Base-by-base conservation (phyloP, 1,284 basidiomycete species). In the Rhodotorula glutinis region DNA sequence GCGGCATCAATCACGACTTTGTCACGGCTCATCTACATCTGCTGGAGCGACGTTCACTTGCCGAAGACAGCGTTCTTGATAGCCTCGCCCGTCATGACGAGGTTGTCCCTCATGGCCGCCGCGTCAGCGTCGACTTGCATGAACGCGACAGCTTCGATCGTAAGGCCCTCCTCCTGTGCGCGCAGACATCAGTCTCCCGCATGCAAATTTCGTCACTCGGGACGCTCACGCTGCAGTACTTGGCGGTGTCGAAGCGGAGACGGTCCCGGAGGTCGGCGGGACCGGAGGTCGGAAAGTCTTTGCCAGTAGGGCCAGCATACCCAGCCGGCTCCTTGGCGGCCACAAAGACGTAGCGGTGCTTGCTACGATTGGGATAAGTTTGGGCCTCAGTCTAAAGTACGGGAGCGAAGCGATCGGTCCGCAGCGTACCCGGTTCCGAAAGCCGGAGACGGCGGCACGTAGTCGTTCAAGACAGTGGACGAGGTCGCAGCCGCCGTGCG, bases 311-410 rank as follows among this genome's bases (percentile, higher is more conserved):
- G 30, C 59, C 33, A 9, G 53, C 23, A 53, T 68, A 68, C 21
- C 51, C 30, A 2, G 40, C 40, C 1, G 62, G 59, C 33, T 68
- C 66, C 23, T 53, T 53, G 2, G 62, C 62, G 40, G 60, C 44
- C n/a, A 68, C 40, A 46, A 68, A 68, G 17, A 64, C 52, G 56
- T 68, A 68, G 38, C 66, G 62, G 59, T 68, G 66, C 29, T 63
- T 61, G 10, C 66, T 63, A 43, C 29, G 29, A 9, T 17, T 33
- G 23, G 23, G 21, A 11, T 38, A 27, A 17, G 13, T 23, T 2
- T 10, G 9, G 51, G 19, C 30, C 11, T 43, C 27, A 17, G 17
- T 21, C 4, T 4, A 3, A 25, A 23, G 23, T 17, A 4, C n/a
- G 52, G 29, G 21, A 7, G 0, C 3, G 33, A 4, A 4, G 17